These are phyloP conservation scores for Paragyromitra xinjiangensis DNA, from an alignment of 495 filamentous ascomycete genomes.

Conservation along the genomic window DNA sequence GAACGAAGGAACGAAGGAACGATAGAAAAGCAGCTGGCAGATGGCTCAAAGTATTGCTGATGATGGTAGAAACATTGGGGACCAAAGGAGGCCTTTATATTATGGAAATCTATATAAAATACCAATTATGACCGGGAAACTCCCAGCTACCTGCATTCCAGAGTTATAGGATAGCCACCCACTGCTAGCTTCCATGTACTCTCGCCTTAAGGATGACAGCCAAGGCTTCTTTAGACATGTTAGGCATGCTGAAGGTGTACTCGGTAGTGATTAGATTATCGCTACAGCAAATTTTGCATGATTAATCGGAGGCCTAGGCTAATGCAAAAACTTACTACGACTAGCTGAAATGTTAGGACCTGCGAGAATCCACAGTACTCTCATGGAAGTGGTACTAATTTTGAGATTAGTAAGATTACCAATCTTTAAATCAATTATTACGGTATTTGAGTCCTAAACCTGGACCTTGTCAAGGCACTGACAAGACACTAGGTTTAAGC, in stretches of 20 bases:
- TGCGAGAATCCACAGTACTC: neutral
- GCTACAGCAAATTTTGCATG: too few relatives aligned
- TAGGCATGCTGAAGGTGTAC: too few relatives aligned
- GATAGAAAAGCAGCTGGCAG: neutral
- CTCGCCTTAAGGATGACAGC: neutral
- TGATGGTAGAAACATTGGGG: neutral
- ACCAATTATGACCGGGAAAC: neutral
- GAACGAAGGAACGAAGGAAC: neutral
- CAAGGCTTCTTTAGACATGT: neutral
- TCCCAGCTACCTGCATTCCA: neutral
- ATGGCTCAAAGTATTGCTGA: neutral
- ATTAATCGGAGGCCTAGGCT: too few relatives aligned
- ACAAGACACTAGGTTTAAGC: neutral
- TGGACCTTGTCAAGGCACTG: neutral
- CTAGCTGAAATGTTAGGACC: neutral
- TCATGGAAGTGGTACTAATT: neutral
- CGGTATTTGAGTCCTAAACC: neutral
- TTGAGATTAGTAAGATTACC: neutral
- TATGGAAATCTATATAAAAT: neutral
- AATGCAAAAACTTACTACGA: neutral
- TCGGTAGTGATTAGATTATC: too few relatives aligned
- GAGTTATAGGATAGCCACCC: neutral
- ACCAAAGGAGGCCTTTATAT: constrained; percentile 10
- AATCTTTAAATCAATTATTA: neutral
- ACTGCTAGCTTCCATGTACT: neutral